phyloP scores from a whole-genome alignment of 768 basidiomycete genomes.

The Tulasnella calospora region DNA sequence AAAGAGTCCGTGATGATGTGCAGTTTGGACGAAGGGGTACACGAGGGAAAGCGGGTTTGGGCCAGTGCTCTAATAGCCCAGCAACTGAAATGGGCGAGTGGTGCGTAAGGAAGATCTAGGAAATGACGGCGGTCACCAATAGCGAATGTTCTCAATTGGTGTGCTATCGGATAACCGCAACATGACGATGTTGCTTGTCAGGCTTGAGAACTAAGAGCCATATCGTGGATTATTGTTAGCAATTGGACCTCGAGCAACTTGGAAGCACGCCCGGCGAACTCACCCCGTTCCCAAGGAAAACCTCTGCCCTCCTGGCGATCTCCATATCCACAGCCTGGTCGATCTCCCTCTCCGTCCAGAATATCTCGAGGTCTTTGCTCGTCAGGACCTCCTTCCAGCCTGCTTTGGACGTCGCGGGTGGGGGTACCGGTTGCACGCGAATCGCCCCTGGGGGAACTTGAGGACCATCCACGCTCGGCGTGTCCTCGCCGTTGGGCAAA shows the following conservation, averaged over 20 bases:
- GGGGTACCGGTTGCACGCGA: constrained; percentile 4
- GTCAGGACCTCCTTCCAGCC: constrained; percentile 50
- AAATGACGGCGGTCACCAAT: not conserved
- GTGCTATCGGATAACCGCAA: constrained; percentile 20
- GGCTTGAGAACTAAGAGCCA: constrained; percentile 16
- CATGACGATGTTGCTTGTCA: constrained; percentile 23
- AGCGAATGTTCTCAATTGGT: constrained; percentile 22
- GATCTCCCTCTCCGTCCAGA: constrained; percentile 53
- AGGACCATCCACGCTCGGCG: not conserved
- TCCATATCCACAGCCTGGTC: constrained; percentile 64
- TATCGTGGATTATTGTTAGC: not conserved
- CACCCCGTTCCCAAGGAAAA: constrained; percentile 62
- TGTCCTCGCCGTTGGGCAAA: not conserved
- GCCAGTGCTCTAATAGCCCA: too few species aligned
- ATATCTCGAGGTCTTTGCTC: constrained; percentile 50
- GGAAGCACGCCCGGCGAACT: not conserved
- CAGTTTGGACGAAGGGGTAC: too few species aligned
- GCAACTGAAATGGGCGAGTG: not conserved
- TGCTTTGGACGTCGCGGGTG: constrained; percentile 29
- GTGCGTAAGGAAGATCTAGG: not conserved
- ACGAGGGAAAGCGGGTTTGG: too few species aligned
- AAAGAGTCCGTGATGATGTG: too few species aligned
- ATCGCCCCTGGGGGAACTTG: not conserved
- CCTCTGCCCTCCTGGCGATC: constrained; percentile 56
- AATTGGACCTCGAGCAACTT: not conserved